These are phyloP conservation scores for Salix brachista DNA, from an alignment of 345 rosid genomes.

Conservation along the genomic window DNA sequence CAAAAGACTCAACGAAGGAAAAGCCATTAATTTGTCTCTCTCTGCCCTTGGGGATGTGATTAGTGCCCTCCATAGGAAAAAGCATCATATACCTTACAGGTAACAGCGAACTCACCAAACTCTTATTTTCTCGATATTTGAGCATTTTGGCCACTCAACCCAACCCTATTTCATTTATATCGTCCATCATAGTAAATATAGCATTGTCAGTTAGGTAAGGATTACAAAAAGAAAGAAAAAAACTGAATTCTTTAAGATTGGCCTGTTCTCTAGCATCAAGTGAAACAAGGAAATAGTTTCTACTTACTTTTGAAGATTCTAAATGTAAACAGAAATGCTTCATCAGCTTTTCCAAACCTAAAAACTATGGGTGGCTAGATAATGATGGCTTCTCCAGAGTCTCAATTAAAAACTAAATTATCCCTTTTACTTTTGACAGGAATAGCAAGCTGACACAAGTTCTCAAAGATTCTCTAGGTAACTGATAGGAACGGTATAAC, in stretches of 20 bases:
- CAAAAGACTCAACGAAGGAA: slow-evolving; percentile 84
- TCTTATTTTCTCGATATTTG: not conserved
- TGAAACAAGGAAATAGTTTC: not conserved
- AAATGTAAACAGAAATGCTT: too few relatives aligned
- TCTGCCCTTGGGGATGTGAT: slow-evolving; percentile 84
- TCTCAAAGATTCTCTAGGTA: slow-evolving; percentile 83
- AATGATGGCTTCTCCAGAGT: not conserved
- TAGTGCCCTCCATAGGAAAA: slow-evolving; percentile 66
- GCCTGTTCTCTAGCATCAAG: not conserved
- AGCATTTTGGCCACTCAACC: not conserved
- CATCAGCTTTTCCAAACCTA: not conserved
- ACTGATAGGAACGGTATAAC: too few relatives aligned
- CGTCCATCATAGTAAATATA: not conserved
- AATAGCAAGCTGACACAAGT: slow-evolving; percentile 85
- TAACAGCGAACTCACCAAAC: slow-evolving; percentile 17
- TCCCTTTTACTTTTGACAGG: slow-evolving; percentile 41
- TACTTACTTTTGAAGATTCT: not conserved
- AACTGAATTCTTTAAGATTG: not conserved
- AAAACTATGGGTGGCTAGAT: not conserved
- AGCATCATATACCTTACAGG: slow-evolving; percentile 70
- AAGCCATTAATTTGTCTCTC: slow-evolving; percentile 79
- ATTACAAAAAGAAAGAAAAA: not conserved
- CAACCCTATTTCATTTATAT: not conserved
- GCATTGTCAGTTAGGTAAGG: not conserved
- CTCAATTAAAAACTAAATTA: slow-evolving; percentile 1